Percentiles rank a stretch among this genome's conserved stretches.
Evolutionary conservation across 768 basidiomycete species (phyloP).

Genomic region (Russula emetica): DNA sequence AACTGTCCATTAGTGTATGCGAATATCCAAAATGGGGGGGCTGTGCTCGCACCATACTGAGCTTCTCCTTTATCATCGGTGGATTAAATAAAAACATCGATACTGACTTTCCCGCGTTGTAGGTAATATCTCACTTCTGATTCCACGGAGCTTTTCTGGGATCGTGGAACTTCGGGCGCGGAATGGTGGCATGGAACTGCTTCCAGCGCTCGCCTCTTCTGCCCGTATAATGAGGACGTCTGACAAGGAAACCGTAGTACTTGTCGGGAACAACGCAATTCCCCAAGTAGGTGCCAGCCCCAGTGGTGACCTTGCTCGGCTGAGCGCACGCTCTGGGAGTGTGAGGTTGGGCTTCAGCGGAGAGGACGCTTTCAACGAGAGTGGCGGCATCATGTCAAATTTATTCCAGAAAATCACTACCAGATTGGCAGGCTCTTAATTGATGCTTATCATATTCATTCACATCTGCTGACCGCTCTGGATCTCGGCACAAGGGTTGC

Average conservation of each 20-base stretch:
- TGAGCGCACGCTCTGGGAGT: conserved; percentile 11
- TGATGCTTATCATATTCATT: conserved; percentile 3
- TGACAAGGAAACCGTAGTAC: conserved; percentile 15
- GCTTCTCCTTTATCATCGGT: conserved; percentile 14
- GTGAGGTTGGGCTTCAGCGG: conserved; percentile 23
- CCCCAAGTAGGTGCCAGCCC: conserved; percentile 2
- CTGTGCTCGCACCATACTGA: not conserved
- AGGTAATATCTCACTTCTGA: conserved; percentile 25
- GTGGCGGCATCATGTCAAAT: not conserved
- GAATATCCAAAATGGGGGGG: conserved; percentile 15
- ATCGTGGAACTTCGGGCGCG: conserved; percentile 20
- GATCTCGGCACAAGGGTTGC: conserved; percentile 1
- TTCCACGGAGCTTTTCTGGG: conserved; percentile 26
- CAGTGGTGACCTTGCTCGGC: conserved; percentile 17
- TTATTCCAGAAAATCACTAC: conserved; percentile 15
- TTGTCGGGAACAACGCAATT: conserved; percentile 10
- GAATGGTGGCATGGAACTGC: conserved; percentile 15
- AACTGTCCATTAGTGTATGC: not conserved
- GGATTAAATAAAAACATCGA: conserved; percentile 6
- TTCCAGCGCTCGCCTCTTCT: conserved; percentile 19
- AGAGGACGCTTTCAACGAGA: conserved; percentile 23
- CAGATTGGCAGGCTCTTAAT: conserved; percentile 7
- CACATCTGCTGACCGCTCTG: conserved; percentile 15
- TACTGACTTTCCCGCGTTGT: conserved; percentile 20
- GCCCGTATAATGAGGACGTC: conserved; percentile 9